A percentile compares a stretch with the other conserved stretches of the same genome.
Evolutionary conservation across 441 rosid species (phyloP).

Genomic region (Gossypium davidsonii): DNA sequence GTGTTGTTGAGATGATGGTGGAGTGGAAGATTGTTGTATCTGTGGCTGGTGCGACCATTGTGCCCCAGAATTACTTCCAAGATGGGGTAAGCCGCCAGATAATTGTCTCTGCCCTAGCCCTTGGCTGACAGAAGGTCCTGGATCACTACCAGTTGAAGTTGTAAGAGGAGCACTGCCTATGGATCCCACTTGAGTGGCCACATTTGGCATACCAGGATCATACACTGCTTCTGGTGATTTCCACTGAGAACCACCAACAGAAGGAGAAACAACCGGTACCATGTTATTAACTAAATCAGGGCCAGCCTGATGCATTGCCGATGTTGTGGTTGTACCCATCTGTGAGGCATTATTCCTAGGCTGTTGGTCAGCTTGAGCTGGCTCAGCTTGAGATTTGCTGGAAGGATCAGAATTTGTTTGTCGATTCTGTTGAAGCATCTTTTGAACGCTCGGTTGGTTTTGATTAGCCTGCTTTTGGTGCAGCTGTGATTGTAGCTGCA

Average conservation of each 20-base stretch:
- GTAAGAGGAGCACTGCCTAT: slow-evolving; percentile 34
- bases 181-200: slow-evolving; percentile 38
- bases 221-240: slow-evolving; percentile 50
- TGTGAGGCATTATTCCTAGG: slow-evolving; percentile 36
- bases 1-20: slow-evolving; percentile 41
- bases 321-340: slow-evolving; percentile 28
- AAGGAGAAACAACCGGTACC: slow-evolving; percentile 23
- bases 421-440: slow-evolving; percentile 56
- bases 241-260: slow-evolving; percentile 33
- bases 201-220: slow-evolving; percentile 36
- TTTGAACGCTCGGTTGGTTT: slow-evolving; percentile 43
- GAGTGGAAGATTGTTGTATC: slow-evolving; percentile 33
- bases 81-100: slow-evolving; percentile 47
- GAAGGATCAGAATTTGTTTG: slow-evolving; percentile 42
- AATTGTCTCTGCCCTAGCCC: slow-evolving; percentile 54
- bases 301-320: slow-evolving; percentile 40
- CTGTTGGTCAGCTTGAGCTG: slow-evolving; percentile 40
- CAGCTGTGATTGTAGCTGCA: slow-evolving; percentile 38
- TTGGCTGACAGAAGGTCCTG: slow-evolving; percentile 40
- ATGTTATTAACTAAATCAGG: slow-evolving; percentile 36
- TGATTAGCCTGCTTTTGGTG: slow-evolving; percentile 67
- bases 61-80: slow-evolving; percentile 35
- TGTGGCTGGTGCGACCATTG: slow-evolving; percentile 49
- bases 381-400: slow-evolving; percentile 57
- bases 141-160: slow-evolving; percentile 45